Conservation (phyloP, 2,329 filamentous ascomycete genomes). For the Xylariaceae sp. region DNA sequence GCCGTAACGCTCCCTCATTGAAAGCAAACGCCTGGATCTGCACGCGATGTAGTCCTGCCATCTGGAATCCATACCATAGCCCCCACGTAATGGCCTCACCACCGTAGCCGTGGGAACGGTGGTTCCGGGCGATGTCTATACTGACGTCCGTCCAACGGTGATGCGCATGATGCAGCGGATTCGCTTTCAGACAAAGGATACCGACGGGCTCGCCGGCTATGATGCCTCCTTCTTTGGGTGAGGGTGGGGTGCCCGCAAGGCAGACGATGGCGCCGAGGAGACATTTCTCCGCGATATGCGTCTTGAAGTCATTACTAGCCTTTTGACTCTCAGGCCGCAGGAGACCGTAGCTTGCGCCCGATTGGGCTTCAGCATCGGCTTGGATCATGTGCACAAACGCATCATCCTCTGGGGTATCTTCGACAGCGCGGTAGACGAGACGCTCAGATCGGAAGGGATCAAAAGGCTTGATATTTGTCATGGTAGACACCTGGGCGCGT, state of each 20-base stretch:
- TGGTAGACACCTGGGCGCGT: neutral
- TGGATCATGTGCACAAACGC: constrained; percentile 26
- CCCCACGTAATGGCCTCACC: constrained; percentile 34
- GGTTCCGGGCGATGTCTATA: constrained; percentile 24
- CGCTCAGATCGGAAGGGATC: constrained; percentile 32
- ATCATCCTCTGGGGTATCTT: constrained; percentile 28
- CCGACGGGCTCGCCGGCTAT: constrained; percentile 25
- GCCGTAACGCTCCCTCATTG: constrained; percentile 26
- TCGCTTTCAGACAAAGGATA: constrained; percentile 23
- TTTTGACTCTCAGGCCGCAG: constrained; percentile 27
- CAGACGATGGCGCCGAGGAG: constrained; percentile 35
- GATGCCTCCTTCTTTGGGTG: constrained; percentile 9
- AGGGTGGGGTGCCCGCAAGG: constrained; percentile 11
- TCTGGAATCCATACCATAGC: constrained; percentile 29
- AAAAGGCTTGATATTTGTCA: constrained; percentile 16
- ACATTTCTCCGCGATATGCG: constrained; percentile 21
- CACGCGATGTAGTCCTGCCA: constrained; percentile 32
- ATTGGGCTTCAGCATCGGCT: constrained; percentile 23
- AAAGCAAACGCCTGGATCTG: constrained; percentile 28
- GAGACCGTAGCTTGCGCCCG: constrained; percentile 23
- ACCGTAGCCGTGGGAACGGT: constrained; percentile 32
- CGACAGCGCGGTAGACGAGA: constrained; percentile 33
- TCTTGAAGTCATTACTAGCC: constrained; percentile 23
- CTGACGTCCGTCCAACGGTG: constrained; percentile 36
- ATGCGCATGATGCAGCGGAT: constrained; percentile 26